These are phyloP conservation scores for Thielaviopsis populi DNA, from an alignment of 2,329 filamentous ascomycete genomes.

Conservation along the genomic window DNA sequence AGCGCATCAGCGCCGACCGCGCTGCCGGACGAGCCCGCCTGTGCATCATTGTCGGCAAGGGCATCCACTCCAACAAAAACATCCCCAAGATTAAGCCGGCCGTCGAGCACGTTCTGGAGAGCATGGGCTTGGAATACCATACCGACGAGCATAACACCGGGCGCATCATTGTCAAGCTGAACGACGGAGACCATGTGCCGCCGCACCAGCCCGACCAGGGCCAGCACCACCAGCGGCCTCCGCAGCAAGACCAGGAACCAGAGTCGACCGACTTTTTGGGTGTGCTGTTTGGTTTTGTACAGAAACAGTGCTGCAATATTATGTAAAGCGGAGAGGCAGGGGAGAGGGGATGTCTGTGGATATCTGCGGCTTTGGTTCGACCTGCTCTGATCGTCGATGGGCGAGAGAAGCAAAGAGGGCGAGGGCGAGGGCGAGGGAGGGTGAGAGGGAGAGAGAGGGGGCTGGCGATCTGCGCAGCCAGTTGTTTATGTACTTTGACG, in stretches of 20 bases:
- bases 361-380: not conserved
- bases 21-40: slow-evolving; percentile 62
- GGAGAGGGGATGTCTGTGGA: not conserved
- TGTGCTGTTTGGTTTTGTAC: slow-evolving; percentile 33
- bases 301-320: slow-evolving; percentile 56
- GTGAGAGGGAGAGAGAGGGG: not conserved
- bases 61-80: slow-evolving; percentile 68
- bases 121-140: slow-evolving; percentile 66
- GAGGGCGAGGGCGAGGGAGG: not conserved
- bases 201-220: slow-evolving; percentile 27
- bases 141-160: slow-evolving; percentile 76
- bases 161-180: slow-evolving; percentile 73
- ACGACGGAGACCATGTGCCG: slow-evolving; percentile 49
- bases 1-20: slow-evolving; percentile 67
- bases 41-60: slow-evolving; percentile 92
- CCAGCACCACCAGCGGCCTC: not conserved
- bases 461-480: not conserved
- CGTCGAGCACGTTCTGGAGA: slow-evolving; percentile 71
- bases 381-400: not conserved
- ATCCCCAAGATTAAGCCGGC: slow-evolving; percentile 93
- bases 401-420: not conserved
- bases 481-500: slow-evolving; percentile 4
- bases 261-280: slow-evolving; percentile 29
- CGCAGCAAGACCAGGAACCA: slow-evolving; percentile 20
- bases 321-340: too few relatives aligned